Base-by-base conservation (phyloP, 305 asterid genomes). In the Petunia hybrid region DNA sequence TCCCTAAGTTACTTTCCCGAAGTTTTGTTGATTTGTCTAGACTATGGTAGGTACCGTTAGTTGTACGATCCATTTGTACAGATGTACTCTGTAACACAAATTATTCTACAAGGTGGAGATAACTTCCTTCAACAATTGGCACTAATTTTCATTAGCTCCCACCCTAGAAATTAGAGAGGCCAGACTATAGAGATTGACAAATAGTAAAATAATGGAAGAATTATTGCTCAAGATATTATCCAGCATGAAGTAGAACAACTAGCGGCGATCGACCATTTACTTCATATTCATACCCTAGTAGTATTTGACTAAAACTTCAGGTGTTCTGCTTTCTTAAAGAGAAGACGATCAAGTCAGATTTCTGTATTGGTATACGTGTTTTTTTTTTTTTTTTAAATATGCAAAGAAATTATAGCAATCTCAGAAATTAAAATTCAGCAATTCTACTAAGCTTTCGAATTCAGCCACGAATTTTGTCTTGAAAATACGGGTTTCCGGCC, bases 41-140 rank as follows among this genome's bases (percentile, higher is more conserved):
- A 46, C 35, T 48, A 2, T 71, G 42, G 60, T 70, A 46, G 42
- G 61, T 71, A 12, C 9, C 78, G 78, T 71, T 35, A 10, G 78
- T 71, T 71, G 3, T 71, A 35, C 78, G 78, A 43, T 71, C 78
- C 78, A 71, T 79, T 81, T 75, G 40, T 22, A 43, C 38, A 57
- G 53, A 67, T 70, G 31, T 67, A 53, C n/a, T 64, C 80, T 80
- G 64, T 79, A 78, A 76, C 73, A 77, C 63, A 57, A 42, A 42
- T 59, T 70, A 42, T 16, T 66, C 9, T 10, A 3, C 22, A 4
- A 40, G 22, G 10, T 56, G 13, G 4, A 12, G 2, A 64, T 39
- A 10, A 4, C n/a, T 42, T 70, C 59, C 59, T 45, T 41, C 8
- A 16, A 16, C 16, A 16, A 35, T 70, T 22, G 3, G 12, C 41